These are phyloP conservation scores for Corylus americana DNA, from an alignment of 306 rosid genomes.

Conservation along the genomic window DNA sequence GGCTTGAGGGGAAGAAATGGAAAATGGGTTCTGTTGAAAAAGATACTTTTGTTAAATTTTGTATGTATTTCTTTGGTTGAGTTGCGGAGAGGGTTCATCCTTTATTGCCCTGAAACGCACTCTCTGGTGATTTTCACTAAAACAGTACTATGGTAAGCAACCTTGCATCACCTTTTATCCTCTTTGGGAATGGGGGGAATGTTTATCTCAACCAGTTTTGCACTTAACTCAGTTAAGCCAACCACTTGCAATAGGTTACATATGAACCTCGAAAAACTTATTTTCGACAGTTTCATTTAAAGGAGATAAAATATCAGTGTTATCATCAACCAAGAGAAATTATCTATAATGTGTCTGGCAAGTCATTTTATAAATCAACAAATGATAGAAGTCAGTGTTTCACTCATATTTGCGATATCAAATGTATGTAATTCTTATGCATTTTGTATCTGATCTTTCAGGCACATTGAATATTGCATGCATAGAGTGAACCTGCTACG, in stretches of 20 bases:
- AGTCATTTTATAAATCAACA: not conserved
- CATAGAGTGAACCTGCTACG: constrained; percentile 82
- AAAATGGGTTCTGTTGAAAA: not conserved
- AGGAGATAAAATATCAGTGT: not conserved
- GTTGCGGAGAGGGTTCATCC: not conserved
- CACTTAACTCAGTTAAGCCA: not conserved
- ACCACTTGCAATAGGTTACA: not conserved
- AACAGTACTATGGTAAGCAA: not conserved
- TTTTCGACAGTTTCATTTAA: not conserved
- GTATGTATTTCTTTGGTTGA: not conserved
- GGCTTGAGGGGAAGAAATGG: not conserved
- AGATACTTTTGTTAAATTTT: not conserved
- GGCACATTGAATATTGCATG: constrained; percentile 96
- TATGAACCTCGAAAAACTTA: not conserved
- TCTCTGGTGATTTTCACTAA: not conserved
- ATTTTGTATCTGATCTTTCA: constrained; percentile 33
- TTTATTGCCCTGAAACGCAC: not conserved
- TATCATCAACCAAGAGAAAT: not conserved
- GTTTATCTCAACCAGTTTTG: not conserved
- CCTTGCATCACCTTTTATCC: not conserved
- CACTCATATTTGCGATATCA: not conserved
- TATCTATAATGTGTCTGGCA: not conserved
- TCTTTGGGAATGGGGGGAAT: not conserved
- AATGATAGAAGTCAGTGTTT: not conserved
- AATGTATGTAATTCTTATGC: not conserved